These are phyloP conservation scores for Schizochytrium sp. DNA, from an alignment of 108 stramenopile species.

Conservation along the genomic window DNA sequence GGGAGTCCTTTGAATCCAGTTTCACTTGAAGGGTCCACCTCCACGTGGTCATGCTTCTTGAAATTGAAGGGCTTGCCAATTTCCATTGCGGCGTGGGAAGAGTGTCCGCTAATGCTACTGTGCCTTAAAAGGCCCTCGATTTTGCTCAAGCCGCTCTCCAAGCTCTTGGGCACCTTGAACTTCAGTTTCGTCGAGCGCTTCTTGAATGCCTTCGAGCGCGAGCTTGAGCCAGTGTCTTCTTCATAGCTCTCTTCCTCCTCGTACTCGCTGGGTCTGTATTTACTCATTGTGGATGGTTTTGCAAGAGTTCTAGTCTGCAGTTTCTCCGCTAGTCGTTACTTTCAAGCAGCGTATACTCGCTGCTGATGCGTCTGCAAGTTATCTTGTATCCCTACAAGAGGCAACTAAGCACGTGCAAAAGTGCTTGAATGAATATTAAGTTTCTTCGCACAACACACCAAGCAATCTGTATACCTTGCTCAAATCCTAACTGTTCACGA, in stretches of 20 bases:
- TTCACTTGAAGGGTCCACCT: conserved; percentile 66
- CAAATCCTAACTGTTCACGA: no score
- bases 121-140: neutral
- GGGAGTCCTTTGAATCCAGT: conserved; percentile 76
- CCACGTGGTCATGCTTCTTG: conserved; percentile 71
- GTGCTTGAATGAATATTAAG: no score
- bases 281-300: neutral
- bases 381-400: no score
- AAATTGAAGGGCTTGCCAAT: conserved; percentile 75
- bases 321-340: neutral
- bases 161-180: conserved; percentile 59
- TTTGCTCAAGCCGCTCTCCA: conserved; percentile 19
- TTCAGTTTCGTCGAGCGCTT: conserved; percentile 36
- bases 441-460: no score
- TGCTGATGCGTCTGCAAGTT: no score
- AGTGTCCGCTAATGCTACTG: neutral
- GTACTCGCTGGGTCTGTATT: neutral
- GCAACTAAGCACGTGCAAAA: no score
- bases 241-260: conserved; percentile 37
- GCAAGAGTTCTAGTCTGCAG: neutral
- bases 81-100: neutral
- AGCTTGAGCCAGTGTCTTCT: neutral
- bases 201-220: neutral
- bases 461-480: no score
- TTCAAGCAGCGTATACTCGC: no score